These are phyloP conservation scores for Datisca glomerata DNA, from an alignment of 306 rosid species.

Conservation along the genomic window DNA sequence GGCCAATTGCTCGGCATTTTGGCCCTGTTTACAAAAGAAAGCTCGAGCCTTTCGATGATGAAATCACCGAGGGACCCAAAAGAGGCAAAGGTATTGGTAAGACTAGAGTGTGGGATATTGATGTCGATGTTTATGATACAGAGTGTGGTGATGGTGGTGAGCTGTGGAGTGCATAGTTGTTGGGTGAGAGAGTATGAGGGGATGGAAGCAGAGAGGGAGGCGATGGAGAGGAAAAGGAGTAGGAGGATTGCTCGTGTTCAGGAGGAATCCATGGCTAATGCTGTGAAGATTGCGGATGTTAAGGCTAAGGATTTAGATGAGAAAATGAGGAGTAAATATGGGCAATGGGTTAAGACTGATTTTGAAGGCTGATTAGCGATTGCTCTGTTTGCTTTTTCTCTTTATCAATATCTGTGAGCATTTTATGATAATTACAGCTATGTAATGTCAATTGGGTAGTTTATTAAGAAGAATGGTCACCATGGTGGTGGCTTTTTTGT, in stretches of 20 bases:
- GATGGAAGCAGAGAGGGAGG: slow-evolving; percentile 48
- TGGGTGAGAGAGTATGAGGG: slow-evolving; percentile 63
- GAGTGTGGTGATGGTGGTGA: slow-evolving; percentile 38
- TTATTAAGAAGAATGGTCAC: too few species aligned
- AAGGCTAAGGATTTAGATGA: slow-evolving; percentile 45
- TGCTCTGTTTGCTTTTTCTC: neutral
- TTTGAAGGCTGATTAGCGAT: slow-evolving; percentile 39
- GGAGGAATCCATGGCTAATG: slow-evolving; percentile 51
- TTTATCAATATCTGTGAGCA: too few species aligned
- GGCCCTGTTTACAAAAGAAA: slow-evolving; percentile 53
- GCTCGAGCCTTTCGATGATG: slow-evolving; percentile 32
- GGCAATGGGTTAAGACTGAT: slow-evolving; percentile 53
- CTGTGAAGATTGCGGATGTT: slow-evolving; percentile 24
- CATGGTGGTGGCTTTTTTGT: too few species aligned
- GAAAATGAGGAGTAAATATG: slow-evolving; percentile 43
- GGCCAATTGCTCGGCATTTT: slow-evolving; percentile 40
- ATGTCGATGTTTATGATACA: slow-evolving; percentile 66
- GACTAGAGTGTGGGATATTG: slow-evolving; percentile 66
- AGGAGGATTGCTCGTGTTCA: slow-evolving; percentile 39
- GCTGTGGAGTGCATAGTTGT: slow-evolving; percentile 61
- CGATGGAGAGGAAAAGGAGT: slow-evolving; percentile 37
- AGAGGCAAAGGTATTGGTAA: slow-evolving; percentile 54
- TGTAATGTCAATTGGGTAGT: neutral
- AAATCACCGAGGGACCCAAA: slow-evolving; percentile 42
- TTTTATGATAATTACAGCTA: neutral